Base-by-base conservation (phyloP, 495 filamentous ascomycete genomes). In the Cenococcum geophilum region DNA sequence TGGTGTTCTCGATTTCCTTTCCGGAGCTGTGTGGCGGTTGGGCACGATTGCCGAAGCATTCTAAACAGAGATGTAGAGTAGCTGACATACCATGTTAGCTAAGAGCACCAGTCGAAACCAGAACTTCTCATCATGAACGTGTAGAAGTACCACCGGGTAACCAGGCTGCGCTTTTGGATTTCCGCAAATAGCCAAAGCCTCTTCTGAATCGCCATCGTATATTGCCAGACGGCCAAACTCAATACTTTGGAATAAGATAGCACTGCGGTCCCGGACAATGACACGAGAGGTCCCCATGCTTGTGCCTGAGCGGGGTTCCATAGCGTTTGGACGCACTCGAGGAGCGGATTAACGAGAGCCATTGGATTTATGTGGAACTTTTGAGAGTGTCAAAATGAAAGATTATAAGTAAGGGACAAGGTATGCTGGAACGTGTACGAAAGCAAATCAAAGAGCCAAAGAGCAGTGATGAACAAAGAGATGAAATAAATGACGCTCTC, bases 51-150 rank as follows among this genome's bases (percentile, higher is more conserved):
- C 27, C 27, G 6, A 32, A 32, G 27, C 6, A 6, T 6, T 32
- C 27, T 6, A 32, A 32, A 32, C 27, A 32, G 2, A 32, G 27
- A 32, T 32, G 27, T 32, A 6, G 27, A 32, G 27, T 32, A 32
- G 40, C 18, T 45, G 20, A 61, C 63, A 16, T 37, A 62, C 64
- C 84, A 88, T 87, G 73, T 89, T 86, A 23, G 80, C 82, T 64
- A 85, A 85, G 27, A 88, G 70, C 54, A 83, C 71, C 56, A 87
- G 68, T 45, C 85, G 79, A 60, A 85, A 76, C 83, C 83, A 89
- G 70, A 89, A 87, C 18, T 78, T 70, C 56, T 85, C 82, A 54
- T 78, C 80, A 64, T 80, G 78, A 16, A 88, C 77, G 18, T 73
- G 72, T 34, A 88, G 70, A 59, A 83, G 69, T 3, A 69, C 70